Evolutionary conservation across 805 yeast species (phyloP).

Genomic region (Ogataea ganodermae): DNA sequence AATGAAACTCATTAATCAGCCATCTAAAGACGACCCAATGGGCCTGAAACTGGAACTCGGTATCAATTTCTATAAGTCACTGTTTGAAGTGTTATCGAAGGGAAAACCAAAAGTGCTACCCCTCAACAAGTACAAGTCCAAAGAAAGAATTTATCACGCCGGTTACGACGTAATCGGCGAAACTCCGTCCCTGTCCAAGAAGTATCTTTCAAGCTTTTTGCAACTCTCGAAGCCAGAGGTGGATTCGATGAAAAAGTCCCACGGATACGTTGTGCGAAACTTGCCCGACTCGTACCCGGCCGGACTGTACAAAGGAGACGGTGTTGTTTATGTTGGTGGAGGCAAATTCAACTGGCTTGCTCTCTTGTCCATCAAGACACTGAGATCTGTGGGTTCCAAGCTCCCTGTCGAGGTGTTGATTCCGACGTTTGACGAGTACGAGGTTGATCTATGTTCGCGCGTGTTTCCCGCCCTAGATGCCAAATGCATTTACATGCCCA

Average conservation of each 20-base stretch:
- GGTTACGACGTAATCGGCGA: constrained; percentile 46
- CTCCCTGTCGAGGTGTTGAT: constrained; percentile 82
- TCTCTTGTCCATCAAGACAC: constrained; percentile 57
- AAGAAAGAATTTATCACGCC: constrained; percentile 55
- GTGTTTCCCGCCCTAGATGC: constrained; percentile 63
- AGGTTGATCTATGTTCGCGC: constrained; percentile 61
- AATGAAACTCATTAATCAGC: constrained; percentile 24
- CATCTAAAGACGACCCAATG: constrained; percentile 34
- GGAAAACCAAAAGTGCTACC: constrained; percentile 48
- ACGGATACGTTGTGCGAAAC: constrained; percentile 43
- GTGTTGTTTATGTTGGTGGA: constrained; percentile 76
- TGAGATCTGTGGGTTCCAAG: constrained; percentile 62
- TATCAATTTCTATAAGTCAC: constrained; percentile 43
- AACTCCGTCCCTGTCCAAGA: constrained; percentile 49
- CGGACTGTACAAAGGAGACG: constrained; percentile 51
- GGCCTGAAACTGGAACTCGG: constrained; percentile 38
- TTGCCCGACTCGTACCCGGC: constrained; percentile 52
- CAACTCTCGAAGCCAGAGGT: constrained; percentile 47
- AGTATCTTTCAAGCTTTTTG: constrained; percentile 52
- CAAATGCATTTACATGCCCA: constrained; percentile 62
- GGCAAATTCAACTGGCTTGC: constrained; percentile 74
- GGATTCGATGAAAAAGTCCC: constrained; percentile 47
- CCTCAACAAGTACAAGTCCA: constrained; percentile 45
- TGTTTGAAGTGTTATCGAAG: constrained; percentile 39
- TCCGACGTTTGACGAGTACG: constrained; percentile 70